A percentile compares a stretch with the other conserved stretches of the same genome.
phyloP scores from a whole-genome alignment of 495 filamentous ascomycete species.

The Talaromyces ruber region DNA sequence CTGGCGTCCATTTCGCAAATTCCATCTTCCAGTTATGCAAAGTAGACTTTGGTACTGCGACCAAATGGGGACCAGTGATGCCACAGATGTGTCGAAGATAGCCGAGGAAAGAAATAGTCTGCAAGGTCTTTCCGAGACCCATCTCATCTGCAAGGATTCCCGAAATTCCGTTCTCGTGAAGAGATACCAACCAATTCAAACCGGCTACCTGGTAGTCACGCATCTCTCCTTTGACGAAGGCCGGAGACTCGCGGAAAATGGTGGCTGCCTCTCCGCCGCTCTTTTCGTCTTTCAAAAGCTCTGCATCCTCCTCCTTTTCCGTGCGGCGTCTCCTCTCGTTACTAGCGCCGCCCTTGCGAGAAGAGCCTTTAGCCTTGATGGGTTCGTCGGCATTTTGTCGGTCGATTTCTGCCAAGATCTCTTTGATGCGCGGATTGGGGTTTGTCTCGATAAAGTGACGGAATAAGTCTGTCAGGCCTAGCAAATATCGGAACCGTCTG shows the following conservation, averaged over 20 bases:
- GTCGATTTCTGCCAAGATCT: slow-evolving; percentile 89
- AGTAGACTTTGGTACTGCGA: slow-evolving; percentile 94
- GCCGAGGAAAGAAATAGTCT: slow-evolving; percentile 86
- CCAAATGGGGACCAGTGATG: slow-evolving; percentile 86
- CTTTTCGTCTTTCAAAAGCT: slow-evolving; percentile 86
- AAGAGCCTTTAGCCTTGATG: slow-evolving; percentile 55
- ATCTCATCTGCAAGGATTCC: slow-evolving; percentile 97
- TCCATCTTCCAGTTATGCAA: slow-evolving; percentile 98
- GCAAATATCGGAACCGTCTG: slow-evolving; percentile 87
- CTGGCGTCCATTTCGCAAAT: slow-evolving; percentile 88
- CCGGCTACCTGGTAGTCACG: slow-evolving; percentile 94
- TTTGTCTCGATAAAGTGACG: slow-evolving; percentile 98
- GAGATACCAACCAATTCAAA: slow-evolving; percentile 95
- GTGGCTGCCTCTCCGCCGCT: slow-evolving; percentile 77
- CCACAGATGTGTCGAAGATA: slow-evolving; percentile 85
- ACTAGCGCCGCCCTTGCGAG: slow-evolving; percentile 77
- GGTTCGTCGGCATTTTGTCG: slow-evolving; percentile 74
- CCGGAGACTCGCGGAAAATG: slow-evolving; percentile 85
- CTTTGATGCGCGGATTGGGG: slow-evolving; percentile 82
- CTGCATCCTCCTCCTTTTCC: slow-evolving; percentile 96
- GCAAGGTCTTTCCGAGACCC: slow-evolving; percentile 90
- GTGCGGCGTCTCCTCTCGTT: slow-evolving; percentile 76
- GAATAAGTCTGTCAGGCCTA: slow-evolving; percentile 95
- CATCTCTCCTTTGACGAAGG: slow-evolving; percentile 80
- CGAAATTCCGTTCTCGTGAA: slow-evolving; percentile 98